A percentile compares a stretch with the other conserved stretches of the same genome.
Conservation (phyloP, 495 filamentous ascomycete species). For the Hyaloscypha finlandica region DNA sequence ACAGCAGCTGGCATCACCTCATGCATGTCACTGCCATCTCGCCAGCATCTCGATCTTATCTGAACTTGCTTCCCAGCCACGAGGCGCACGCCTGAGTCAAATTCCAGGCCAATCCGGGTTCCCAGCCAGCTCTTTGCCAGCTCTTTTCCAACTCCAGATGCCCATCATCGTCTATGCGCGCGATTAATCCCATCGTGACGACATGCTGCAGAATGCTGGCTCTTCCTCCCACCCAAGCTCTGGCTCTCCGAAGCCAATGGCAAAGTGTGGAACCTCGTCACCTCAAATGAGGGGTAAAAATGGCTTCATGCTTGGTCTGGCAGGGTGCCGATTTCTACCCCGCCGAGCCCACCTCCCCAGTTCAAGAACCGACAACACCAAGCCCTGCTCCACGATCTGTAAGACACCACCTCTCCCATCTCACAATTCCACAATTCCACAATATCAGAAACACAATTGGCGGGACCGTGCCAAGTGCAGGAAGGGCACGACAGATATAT, state of each 20-base stretch:
- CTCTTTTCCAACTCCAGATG: background rate
- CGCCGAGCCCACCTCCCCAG: background rate
- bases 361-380: conserved; percentile 5
- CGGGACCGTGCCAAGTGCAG: background rate
- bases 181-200: conserved; percentile 12
- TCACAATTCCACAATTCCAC: background rate
- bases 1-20: conserved; percentile 7
- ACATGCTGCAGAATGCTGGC: background rate
- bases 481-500: background rate
- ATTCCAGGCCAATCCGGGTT: background rate
- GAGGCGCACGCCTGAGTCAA: conserved; percentile 1
- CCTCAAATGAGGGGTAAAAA: conserved; percentile 8
- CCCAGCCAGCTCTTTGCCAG: conserved; percentile 1
- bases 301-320: background rate
- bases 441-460: background rate
- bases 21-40: background rate
- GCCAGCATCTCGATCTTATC: background rate
- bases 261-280: background rate
- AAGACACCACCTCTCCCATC: background rate
- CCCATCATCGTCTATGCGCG: conserved; percentile 14
- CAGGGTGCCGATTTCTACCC: background rate
- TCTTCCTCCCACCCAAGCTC: background rate
- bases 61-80: background rate
- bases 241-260: background rate
- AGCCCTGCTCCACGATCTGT: background rate